Percentiles rank a stretch among this genome's conserved stretches.
These are phyloP conservation scores for Suzukiozyma palmioleophila DNA, from an alignment of 1,139 yeast genomes.

Conservation along the genomic window DNA sequence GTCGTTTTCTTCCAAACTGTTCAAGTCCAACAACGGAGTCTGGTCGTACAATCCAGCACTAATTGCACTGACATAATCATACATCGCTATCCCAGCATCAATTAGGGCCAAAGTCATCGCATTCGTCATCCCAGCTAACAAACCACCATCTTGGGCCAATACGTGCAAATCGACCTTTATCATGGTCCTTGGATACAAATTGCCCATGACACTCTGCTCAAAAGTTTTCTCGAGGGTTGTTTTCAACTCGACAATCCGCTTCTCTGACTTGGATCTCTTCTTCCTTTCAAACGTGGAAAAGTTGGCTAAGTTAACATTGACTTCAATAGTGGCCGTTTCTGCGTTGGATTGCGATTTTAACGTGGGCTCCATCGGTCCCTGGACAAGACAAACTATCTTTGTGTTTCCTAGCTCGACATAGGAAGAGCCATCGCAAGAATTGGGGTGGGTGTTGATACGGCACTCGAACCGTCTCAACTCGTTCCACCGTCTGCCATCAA, in stretches of 20 bases:
- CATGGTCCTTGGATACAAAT: conserved; percentile 77
- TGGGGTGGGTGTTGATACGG: conserved; percentile 81
- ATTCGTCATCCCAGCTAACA: conserved; percentile 74
- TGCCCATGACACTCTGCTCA: conserved; percentile 69
- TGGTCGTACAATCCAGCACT: conserved; percentile 77
- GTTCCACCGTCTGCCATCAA: conserved; percentile 94
- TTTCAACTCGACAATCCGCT: conserved; percentile 71
- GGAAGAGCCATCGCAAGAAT: conserved; percentile 88
- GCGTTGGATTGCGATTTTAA: conserved; percentile 43
- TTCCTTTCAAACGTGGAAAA: conserved; percentile 78
- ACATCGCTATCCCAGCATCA: conserved; percentile 95
- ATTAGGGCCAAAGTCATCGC: conserved; percentile 87
- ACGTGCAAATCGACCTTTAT: conserved; percentile 73
- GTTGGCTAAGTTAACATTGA: conserved; percentile 69
- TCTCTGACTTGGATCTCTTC: conserved; percentile 59
- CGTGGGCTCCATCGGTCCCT: conserved; percentile 86
- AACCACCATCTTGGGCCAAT: conserved; percentile 86
- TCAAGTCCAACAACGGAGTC: conserved; percentile 76
- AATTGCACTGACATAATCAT: conserved; percentile 80
- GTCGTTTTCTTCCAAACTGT: conserved; percentile 77
- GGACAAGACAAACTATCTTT: conserved; percentile 77
- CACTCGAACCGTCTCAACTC: conserved; percentile 82
- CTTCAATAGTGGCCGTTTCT: conserved; percentile 53
- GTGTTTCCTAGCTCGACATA: conserved; percentile 91
- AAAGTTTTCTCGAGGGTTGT: conserved; percentile 76